These are phyloP conservation scores for Clathrus columnatus DNA, from an alignment of 768 basidiomycete species.

Conservation along the genomic window DNA sequence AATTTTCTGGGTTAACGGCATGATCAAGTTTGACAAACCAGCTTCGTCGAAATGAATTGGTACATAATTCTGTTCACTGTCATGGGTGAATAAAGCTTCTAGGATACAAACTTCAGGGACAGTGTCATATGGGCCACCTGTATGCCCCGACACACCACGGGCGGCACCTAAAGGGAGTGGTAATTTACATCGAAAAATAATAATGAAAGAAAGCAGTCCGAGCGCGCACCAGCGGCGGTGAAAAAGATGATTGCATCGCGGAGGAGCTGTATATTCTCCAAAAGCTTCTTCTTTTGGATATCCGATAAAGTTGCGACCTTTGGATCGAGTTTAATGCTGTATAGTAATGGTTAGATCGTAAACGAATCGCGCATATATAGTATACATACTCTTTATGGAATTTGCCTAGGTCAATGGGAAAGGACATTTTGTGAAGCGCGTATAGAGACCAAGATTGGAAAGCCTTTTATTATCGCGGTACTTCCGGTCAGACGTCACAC, in stretches of 20 bases:
- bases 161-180: constrained; percentile 29
- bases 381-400: constrained; percentile 53
- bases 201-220: neutral
- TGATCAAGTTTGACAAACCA: constrained; percentile 35
- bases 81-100: constrained; percentile 57
- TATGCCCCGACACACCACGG: constrained; percentile 70
- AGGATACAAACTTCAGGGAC: constrained; percentile 80
- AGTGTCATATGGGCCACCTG: constrained; percentile 47
- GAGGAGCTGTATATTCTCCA: constrained; percentile 67
- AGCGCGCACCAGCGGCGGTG: constrained; percentile 64
- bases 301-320: constrained; percentile 48
- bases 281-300: constrained; percentile 52
- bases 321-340: constrained; percentile 69
- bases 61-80: constrained; percentile 43
- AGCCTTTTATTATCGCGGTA: neutral
- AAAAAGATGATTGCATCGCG: constrained; percentile 83
- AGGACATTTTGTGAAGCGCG: constrained; percentile 19
- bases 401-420: constrained; percentile 71
- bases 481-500: neutral
- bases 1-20: neutral
- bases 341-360: neutral
- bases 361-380: neutral
- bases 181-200: neutral
- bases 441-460: neutral
- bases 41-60: constrained; percentile 77